Percentiles rank a stretch among this genome's conserved stretches.
phyloP scores from a whole-genome alignment of 371 early-diverging fungal genomes.

The Cokeromyces recurvatus region DNA sequence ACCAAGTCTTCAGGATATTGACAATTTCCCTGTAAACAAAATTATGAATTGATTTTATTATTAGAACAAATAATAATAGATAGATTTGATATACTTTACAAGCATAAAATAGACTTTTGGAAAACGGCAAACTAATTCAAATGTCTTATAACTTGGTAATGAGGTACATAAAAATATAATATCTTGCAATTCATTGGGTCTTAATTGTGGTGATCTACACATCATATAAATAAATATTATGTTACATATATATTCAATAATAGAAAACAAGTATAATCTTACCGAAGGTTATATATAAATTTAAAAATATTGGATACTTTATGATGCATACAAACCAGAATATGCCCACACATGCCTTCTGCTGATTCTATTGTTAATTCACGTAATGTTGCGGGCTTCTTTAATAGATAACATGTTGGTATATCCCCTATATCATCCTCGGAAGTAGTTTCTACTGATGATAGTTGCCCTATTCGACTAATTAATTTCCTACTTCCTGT shows the following conservation, averaged over 20 bases:
- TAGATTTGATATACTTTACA: conserved; percentile 20
- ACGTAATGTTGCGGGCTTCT: conserved; percentile 25
- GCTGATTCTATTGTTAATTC: conserved; percentile 30
- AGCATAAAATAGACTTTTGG: conserved; percentile 52
- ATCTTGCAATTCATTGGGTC: conserved; percentile 41
- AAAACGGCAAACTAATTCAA: conserved; percentile 47
- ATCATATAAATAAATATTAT: no score
- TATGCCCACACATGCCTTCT: conserved; percentile 32
- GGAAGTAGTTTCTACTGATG: conserved; percentile 6
- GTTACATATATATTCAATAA: no score
- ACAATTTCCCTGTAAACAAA: conserved; percentile 52
- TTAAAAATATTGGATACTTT: conserved; percentile 42
- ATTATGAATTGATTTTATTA: neutral
- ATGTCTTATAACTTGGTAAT: conserved; percentile 34
- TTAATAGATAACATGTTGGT: conserved; percentile 47
- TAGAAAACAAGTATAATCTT: no score
- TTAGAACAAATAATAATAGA: neutral
- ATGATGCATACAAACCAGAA: conserved; percentile 44
- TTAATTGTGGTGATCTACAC: conserved; percentile 35
- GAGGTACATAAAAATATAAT: conserved; percentile 48
- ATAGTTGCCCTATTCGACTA: conserved; percentile 10
- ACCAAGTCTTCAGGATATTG: conserved; percentile 55
- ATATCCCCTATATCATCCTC: conserved; percentile 17
- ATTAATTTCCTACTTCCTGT: conserved; percentile 22
- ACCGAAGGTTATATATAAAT: conserved; percentile 34